Evolutionary conservation across 129 eudicot genomes (phyloP), one percentile per base, ranked within the genome.

Genomic region (Kitagawia praeruptora): DNA sequence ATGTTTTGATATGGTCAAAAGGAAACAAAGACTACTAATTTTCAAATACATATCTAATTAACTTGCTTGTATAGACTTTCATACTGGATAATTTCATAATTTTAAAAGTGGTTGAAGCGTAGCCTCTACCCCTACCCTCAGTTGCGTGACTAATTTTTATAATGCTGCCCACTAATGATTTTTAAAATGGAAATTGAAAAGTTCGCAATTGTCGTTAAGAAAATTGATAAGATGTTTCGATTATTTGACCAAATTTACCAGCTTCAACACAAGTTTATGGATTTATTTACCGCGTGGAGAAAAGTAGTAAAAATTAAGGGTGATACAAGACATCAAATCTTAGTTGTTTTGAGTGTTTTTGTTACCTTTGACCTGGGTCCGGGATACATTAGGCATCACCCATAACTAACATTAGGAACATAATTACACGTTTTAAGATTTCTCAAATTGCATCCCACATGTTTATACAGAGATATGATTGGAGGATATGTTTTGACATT

Each of bases 41-140:
- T 23, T 40, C 25, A 38, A 38, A 71, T 4, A 18, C 45, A 40
- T 69, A 34, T 13, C n/a, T 69, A 34, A 34, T 66, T 69, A 28
- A 72, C 49, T 38, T 72, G 76, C 76, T 41, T 19, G 76, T 41
- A 42, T 39, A 72, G 76, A 72, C 76, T 72, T 72, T 42, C 31
- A 39, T 61, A 61, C 34, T 23, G 31, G 8, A 69, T 34, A 69
- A 28, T 28, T 69, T 69, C 42, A 13, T 34, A 16, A 13, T 12
- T 31, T 12, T 1, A 1, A 5, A 34, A 69, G 74, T 69, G 3
- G 21, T 69, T 31, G 74, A 69, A 69, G 40, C 42, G 44, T 28
- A 69, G 10, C 44, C 44, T 67, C 73, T 34, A 14, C 11, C 23
- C 74, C 34, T 34, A 31, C n/a, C 41, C n/a, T 38, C 11, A 34